Conservation (phyloP, 441 rosid genomes). For the Pelargonium cotyledonis region DNA sequence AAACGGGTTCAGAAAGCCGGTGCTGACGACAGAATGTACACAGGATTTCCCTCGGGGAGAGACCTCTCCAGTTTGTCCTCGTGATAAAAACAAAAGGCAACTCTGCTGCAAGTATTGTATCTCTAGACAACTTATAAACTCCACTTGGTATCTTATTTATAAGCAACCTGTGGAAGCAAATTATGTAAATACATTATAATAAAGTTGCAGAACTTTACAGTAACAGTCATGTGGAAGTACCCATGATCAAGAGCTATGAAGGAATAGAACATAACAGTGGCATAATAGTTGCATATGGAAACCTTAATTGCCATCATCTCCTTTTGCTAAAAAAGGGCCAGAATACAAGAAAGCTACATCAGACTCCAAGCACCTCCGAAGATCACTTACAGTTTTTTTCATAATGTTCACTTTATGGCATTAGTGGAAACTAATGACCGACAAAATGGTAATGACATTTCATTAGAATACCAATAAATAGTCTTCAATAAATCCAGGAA, state of each 20-base stretch:
- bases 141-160: slow-evolving; percentile 65
- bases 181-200: background rate
- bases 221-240: background rate
- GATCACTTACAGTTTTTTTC: background rate
- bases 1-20: slow-evolving; percentile 69
- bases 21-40: slow-evolving; percentile 79
- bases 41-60: slow-evolving; percentile 72
- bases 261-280: background rate
- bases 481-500: background rate
- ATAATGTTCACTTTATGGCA: background rate
- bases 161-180: slow-evolving; percentile 9
- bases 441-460: background rate
- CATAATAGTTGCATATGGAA: background rate
- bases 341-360: background rate
- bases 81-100: slow-evolving; percentile 62
- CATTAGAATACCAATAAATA: no score
- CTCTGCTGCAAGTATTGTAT: slow-evolving; percentile 62
- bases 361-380: background rate
- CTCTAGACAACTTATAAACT: slow-evolving; percentile 70
- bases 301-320: background rate
- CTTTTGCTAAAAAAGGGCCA: background rate
- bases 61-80: slow-evolving; percentile 81
- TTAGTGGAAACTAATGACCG: background rate
- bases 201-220: background rate
- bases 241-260: no score